A percentile compares a stretch with the other conserved stretches of the same genome.
These are phyloP conservation scores for Thinopyrum elongatum DNA, from an alignment of 176 grass and related monocot species.

Conservation along the genomic window DNA sequence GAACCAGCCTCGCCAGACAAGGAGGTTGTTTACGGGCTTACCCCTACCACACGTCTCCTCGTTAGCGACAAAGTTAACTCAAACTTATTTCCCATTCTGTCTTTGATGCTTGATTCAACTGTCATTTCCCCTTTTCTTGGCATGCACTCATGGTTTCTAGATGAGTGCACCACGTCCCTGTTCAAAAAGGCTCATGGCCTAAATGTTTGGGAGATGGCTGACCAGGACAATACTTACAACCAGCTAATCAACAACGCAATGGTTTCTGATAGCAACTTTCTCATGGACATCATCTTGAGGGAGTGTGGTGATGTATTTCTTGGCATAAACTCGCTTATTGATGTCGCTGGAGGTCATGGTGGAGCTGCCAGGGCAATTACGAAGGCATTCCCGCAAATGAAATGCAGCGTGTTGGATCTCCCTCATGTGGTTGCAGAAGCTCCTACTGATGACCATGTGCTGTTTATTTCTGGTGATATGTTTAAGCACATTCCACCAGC, in stretches of 20 bases:
- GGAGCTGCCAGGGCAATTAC: constrained; percentile 12
- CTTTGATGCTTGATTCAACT: constrained; percentile 5
- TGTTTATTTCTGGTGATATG: constrained; percentile 42
- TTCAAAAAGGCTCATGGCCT: constrained; percentile 12
- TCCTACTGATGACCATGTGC: background rate
- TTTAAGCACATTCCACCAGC: constrained; percentile 36
- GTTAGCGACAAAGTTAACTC: background rate
- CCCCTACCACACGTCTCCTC: constrained; percentile 27
- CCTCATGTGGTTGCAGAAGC: constrained; percentile 38
- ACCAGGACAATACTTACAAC: constrained; percentile 8
- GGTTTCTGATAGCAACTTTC: constrained; percentile 29
- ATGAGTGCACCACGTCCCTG: background rate
- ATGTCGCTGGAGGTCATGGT: constrained; percentile 41
- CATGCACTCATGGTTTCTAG: constrained; percentile 29
- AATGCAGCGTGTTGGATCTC: constrained; percentile 49
- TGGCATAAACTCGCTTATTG: constrained; percentile 36
- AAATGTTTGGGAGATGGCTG: constrained; percentile 17
- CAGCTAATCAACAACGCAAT: constrained; percentile 33
- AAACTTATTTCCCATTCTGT: background rate
- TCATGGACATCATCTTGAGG: constrained; percentile 16
- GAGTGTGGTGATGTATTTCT: constrained; percentile 20
- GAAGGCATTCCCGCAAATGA: constrained; percentile 33
- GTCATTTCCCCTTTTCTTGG: constrained; percentile 19
- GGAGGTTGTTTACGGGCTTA: constrained; percentile 29
- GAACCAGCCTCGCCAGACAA: background rate